Evolutionary conservation across 2,329 filamentous ascomycete genomes (phyloP).

Genomic region (Penicillium olsonii): DNA sequence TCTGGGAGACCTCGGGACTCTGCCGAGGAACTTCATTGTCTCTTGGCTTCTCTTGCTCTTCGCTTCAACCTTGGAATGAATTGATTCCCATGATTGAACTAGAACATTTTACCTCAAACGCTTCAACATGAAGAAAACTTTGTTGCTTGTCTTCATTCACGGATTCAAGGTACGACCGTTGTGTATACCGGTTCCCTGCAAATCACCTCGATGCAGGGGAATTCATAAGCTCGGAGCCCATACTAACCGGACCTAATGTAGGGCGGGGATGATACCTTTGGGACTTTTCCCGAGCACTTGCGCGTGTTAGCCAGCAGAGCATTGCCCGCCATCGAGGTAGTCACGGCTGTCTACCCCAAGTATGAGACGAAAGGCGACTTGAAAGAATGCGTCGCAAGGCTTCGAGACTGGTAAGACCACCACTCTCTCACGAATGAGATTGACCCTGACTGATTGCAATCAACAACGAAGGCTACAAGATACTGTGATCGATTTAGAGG

Average conservation of each 20-base stretch:
- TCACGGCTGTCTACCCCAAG: slow-evolving; percentile 49
- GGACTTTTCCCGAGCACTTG: slow-evolving; percentile 47
- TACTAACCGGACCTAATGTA: slow-evolving; percentile 21
- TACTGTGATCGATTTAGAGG: slow-evolving; percentile 92
- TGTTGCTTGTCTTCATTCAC: slow-evolving; percentile 51
- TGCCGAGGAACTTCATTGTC: not conserved
- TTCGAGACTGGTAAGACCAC: slow-evolving; percentile 49
- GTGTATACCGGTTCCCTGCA: slow-evolving; percentile 4
- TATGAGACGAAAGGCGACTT: slow-evolving; percentile 53
- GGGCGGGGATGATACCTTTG: slow-evolving; percentile 54
- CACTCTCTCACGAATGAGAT: not conserved
- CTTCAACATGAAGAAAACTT: slow-evolving; percentile 45
- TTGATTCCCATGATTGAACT: not conserved
- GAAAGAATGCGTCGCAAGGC: slow-evolving; percentile 46
- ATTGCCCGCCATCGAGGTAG: slow-evolving; percentile 45
- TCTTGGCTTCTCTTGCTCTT: slow-evolving; percentile 13
- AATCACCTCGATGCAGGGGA: not conserved
- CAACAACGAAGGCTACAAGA: slow-evolving; percentile 69
- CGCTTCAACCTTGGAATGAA: not conserved
- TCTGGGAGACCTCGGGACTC: not conserved
- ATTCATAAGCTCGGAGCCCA: not conserved
- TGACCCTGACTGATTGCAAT: not conserved
- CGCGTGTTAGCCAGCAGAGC: slow-evolving; percentile 44
- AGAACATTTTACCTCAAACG: slow-evolving; percentile 3
- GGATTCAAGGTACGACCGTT: slow-evolving; percentile 48